phyloP scores from a whole-genome alignment of 2,329 filamentous ascomycete genomes.

The Cladosporium sp. region DNA sequence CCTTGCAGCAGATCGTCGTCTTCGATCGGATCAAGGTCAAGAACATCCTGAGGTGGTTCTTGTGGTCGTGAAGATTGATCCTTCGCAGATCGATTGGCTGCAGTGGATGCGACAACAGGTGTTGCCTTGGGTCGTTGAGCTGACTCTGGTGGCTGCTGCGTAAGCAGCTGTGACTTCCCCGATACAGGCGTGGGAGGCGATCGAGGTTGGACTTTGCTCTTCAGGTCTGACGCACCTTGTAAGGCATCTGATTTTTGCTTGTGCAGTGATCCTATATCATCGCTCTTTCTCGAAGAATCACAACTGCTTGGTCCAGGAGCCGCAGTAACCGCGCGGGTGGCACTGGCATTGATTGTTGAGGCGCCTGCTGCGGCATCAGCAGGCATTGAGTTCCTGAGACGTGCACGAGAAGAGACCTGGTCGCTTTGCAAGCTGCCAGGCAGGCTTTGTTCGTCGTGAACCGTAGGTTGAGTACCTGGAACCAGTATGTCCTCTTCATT shows the following conservation, averaged over 20 bases:
- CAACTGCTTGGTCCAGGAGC: background rate
- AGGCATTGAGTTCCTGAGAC: background rate
- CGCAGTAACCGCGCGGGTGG: background rate
- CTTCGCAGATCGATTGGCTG: background rate
- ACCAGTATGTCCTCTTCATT: conserved; percentile 5
- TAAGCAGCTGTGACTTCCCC: background rate
- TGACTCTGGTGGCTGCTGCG: conserved; percentile 9
- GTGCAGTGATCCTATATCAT: background rate
- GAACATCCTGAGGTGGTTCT: background rate
- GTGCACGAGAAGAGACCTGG: background rate
- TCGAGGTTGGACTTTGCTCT: background rate
- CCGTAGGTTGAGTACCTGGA: conserved; percentile 1
- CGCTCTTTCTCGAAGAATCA: no score
- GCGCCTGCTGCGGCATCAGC: background rate
- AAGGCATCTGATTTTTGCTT: background rate
- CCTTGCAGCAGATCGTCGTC: conserved; percentile 10
- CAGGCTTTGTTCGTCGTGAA: background rate
- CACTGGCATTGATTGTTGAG: background rate
- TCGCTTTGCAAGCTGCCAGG: background rate
- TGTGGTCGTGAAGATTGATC: background rate
- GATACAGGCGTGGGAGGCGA: conserved; percentile 10
- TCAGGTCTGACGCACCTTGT: background rate
- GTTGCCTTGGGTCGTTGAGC: conserved; percentile 11
- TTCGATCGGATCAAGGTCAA: conserved; percentile 10
- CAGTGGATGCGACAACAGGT: background rate